Conservation (phyloP, 2,329 filamentous ascomycete genomes). For the Aspergillus glaucus region DNA sequence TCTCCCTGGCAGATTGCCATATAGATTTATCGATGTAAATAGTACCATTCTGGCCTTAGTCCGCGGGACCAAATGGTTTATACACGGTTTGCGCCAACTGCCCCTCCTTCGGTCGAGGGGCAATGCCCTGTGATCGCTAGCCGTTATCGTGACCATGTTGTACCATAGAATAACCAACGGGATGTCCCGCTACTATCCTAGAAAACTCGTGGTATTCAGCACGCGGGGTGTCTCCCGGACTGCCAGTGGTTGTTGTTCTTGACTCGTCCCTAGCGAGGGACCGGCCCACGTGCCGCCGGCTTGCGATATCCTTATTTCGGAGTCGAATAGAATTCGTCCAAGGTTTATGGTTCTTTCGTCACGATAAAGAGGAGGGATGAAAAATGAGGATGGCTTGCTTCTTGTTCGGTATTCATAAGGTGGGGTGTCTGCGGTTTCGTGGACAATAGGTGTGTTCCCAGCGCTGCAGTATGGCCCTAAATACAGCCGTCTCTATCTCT, state of each 20-base stretch:
- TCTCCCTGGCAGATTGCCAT: constrained; percentile 2
- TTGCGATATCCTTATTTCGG: neutral
- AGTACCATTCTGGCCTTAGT: neutral
- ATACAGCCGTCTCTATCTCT: neutral
- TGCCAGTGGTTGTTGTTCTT: constrained; percentile 3
- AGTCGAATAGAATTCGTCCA: neutral
- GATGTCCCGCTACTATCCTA: neutral
- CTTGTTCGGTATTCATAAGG: neutral
- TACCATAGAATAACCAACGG: neutral
- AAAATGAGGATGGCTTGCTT: neutral
- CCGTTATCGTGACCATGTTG: neutral
- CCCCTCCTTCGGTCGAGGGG: neutral
- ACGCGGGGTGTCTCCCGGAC: constrained; percentile 4
- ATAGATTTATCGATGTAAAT: neutral
- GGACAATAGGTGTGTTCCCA: neutral
- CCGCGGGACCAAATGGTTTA: too few species aligned
- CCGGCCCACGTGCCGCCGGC: constrained; percentile 6
- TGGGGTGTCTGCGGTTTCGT: neutral
- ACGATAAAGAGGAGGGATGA: too few species aligned
- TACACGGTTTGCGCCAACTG: neutral
- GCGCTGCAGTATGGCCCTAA: neutral
- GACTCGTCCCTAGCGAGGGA: neutral
- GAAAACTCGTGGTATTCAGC: constrained; percentile 5
- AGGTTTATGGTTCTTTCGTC: too few species aligned
- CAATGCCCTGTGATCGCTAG: constrained; percentile 1